phyloP scores from a whole-genome alignment of 768 basidiomycete species.

The Sarcomyxa edulis region DNA sequence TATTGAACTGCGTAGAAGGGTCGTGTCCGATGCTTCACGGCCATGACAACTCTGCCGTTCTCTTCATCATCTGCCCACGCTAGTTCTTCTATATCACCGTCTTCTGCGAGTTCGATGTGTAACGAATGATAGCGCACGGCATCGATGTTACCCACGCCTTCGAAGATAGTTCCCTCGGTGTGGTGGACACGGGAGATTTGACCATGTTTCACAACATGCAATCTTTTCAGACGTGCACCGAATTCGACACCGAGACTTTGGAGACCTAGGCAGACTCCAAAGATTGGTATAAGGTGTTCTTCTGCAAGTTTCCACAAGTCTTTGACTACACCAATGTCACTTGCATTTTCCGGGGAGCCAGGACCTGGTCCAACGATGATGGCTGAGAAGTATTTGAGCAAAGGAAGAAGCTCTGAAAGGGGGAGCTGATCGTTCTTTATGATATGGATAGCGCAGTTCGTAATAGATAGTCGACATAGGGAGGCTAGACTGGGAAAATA shows the following conservation, averaged over 20 bases:
- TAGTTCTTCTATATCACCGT: conserved; percentile 52
- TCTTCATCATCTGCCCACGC: conserved; percentile 74
- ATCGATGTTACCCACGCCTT: conserved; percentile 43
- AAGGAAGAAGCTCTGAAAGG: conserved; percentile 42
- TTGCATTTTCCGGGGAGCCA: conserved; percentile 59
- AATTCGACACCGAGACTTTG: conserved; percentile 68
- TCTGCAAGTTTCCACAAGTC: conserved; percentile 65
- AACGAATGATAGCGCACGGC: conserved; percentile 83
- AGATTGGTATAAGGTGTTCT: conserved; percentile 55
- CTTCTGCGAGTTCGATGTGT: conserved; percentile 44
- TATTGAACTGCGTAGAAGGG: conserved; percentile 91
- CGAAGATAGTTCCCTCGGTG: conserved; percentile 52
- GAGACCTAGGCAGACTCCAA: conserved; percentile 80
- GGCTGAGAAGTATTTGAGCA: conserved; percentile 59
- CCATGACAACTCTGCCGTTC: conserved; percentile 73
- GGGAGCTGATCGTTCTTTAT: conserved; percentile 67
- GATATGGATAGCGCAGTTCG: conserved; percentile 57
- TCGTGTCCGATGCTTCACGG: conserved; percentile 50
- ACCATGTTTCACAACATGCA: conserved; percentile 73
- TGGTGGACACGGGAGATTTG: conserved; percentile 66
- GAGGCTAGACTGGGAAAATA: conserved; percentile 56
- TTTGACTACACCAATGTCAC: conserved; percentile 65
- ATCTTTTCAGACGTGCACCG: conserved; percentile 55
- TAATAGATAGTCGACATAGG: conserved; percentile 58
- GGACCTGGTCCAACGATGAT: conserved; percentile 78